A percentile compares a stretch with the other conserved stretches of the same genome.
Conservation (phyloP, 169 alveolate species). For the Plasmodium berghei region DNA sequence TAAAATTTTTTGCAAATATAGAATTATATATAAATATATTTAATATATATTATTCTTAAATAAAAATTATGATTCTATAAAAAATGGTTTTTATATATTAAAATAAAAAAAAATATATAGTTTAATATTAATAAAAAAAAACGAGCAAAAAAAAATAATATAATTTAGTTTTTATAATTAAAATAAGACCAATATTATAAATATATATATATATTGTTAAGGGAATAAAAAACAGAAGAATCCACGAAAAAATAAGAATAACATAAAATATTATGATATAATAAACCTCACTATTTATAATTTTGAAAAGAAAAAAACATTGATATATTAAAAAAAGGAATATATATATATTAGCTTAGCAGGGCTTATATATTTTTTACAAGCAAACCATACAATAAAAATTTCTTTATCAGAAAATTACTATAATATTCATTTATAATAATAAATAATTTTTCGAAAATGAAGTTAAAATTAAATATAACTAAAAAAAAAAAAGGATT, state of each 20-base stretch:
- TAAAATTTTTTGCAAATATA: not conserved
- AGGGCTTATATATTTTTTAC: not conserved
- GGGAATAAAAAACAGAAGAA: not conserved
- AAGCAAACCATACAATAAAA: too few species aligned
- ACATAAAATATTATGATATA: not conserved
- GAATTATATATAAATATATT: not conserved
- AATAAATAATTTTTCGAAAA: not conserved
- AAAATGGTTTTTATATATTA: too few species aligned
- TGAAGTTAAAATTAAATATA: constrained; percentile 42
- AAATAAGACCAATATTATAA: too few species aligned
- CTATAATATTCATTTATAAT: too few species aligned
- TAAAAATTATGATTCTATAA: too few species aligned
- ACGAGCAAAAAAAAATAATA: too few species aligned
- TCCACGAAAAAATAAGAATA: not conserved
- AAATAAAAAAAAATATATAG: too few species aligned
- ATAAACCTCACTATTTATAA: not conserved
- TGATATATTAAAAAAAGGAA: not conserved
- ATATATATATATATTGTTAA: not conserved
- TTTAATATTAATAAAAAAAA: too few species aligned
- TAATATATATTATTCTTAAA: too few species aligned
- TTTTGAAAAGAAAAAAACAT: not conserved
- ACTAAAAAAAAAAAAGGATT: constrained; percentile 45
- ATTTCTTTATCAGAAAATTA: too few species aligned
- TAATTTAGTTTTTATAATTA: too few species aligned
- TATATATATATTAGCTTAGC: not conserved